Evolutionary conservation across 2,329 filamentous ascomycete species (phyloP), one percentile per base, ranked within the genome.

Genomic region (Fusarium piperis): DNA sequence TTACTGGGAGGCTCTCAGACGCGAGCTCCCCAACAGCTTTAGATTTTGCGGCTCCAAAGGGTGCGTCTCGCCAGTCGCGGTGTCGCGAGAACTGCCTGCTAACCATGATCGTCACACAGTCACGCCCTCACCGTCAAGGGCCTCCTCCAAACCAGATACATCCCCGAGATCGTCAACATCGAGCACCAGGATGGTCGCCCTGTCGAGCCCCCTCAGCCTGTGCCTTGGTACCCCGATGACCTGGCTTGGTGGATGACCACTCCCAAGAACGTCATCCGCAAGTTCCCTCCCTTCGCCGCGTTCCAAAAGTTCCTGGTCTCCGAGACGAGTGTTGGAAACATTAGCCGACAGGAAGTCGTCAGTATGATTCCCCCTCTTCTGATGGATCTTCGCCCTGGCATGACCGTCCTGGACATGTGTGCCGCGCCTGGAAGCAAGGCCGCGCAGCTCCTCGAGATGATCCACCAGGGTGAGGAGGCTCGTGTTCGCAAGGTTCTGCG

Each of bases 281-380:
- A 95, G 79, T 97, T 97, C 81, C 91, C 94, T 36, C 96, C 96
- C 3, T 99, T 99, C 80, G 92, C 94, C 56, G 92, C 93, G 30
- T 98, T 99, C 83, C 96, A 99, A 81, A 97, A 97, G 81, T 99
- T 98, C 85, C 88, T 99, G 57, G 96, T 99, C 56, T 97, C 95
- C 59, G 96, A 99, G 86, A 98, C 96, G 5, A 94, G 93, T 63
- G 94, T 98, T 23, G 96, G 96, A 77, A 99, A 98, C 81, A 98
- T 99, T 78, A 97, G 93, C 82, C 91, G 96, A 77, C 96, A 99
- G 83, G 96, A 99, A 84, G 92, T 97, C 48, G 96, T 99, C 78
- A 97, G 94, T 85, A 99, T 99, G 96, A 98, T 99, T 70, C 96
- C 96, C 28, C 96, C 96, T 28, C 88, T 98, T 75, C 87, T 98